These are phyloP conservation scores for Leccinellum luteum DNA, from an alignment of 768 basidiomycete genomes.

Conservation along the genomic window DNA sequence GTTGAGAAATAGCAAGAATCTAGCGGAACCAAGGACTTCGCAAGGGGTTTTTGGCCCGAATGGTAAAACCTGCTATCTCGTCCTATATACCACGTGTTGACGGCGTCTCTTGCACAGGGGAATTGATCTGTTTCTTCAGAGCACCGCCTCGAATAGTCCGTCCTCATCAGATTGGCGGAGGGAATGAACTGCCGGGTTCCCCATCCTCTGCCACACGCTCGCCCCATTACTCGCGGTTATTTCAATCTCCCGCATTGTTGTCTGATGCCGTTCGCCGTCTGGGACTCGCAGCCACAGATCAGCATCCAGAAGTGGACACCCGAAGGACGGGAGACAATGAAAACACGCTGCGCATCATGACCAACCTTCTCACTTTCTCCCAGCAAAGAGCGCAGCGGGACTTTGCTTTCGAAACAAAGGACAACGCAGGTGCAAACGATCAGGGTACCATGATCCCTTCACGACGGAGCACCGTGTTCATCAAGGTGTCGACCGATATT, in stretches of 20 bases:
- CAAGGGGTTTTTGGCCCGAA: conserved; percentile 89
- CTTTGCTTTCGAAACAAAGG: conserved; percentile 40
- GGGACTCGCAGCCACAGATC: conserved; percentile 59
- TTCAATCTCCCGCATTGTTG: conserved; percentile 65
- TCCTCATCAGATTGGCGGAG: conserved; percentile 39
- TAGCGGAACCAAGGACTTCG: conserved; percentile 81
- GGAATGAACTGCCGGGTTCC: conserved; percentile 45
- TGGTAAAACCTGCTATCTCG: conserved; percentile 44
- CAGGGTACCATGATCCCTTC: conserved; percentile 30
- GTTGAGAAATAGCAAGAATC: conserved; percentile 66
- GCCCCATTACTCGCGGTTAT: conserved; percentile 31
- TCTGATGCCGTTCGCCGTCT: conserved; percentile 73
- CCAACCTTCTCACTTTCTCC: conserved; percentile 65
- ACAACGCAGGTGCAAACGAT: conserved; percentile 25
- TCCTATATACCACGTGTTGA: conserved; percentile 1
- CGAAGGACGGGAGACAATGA: conserved; percentile 49
- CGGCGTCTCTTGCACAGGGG: conserved; percentile 47
- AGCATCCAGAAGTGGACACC: conserved; percentile 38
- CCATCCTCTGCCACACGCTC: conserved; percentile 32
- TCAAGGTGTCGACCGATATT: conserved; percentile 51
- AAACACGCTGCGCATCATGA: conserved; percentile 73
- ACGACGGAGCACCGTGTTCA: conserved; percentile 57
- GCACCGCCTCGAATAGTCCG: conserved; percentile 70
- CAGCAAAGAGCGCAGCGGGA: conserved; percentile 40
- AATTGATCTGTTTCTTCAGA: conserved; percentile 84